Percentiles rank a stretch among this genome's conserved stretches.
phyloP scores from a whole-genome alignment of 306 rosid species.

The Cercis canadensis region DNA sequence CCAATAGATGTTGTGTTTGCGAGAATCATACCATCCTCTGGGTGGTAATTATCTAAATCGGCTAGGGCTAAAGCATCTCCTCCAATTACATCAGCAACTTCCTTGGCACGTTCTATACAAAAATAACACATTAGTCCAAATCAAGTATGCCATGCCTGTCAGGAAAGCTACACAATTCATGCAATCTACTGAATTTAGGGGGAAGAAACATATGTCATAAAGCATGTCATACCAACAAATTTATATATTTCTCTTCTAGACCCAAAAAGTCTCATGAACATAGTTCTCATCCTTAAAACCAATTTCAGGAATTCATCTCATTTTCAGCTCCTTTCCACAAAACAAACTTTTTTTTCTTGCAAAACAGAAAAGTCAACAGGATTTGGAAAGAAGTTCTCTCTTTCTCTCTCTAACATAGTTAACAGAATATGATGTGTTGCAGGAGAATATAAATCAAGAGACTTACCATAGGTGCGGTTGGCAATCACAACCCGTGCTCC shows the following conservation, averaged over 20 bases:
- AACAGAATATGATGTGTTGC: too few species aligned
- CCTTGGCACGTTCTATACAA: conserved; percentile 78
- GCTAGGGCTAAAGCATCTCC: conserved; percentile 81
- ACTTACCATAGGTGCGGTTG: conserved; percentile 86
- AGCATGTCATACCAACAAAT: not conserved
- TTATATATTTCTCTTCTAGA: not conserved
- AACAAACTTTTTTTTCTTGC: too few species aligned
- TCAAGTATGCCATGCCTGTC: conserved; percentile 17
- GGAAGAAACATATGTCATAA: conserved; percentile 2
- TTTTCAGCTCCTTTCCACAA: conserved; percentile 25
- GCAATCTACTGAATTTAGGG: conserved; percentile 14
- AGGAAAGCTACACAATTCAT: conserved; percentile 30
- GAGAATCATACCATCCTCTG: conserved; percentile 91
- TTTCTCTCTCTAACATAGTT: too few species aligned
- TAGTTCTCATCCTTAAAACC: conserved; percentile 17
- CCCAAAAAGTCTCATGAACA: conserved; percentile 7
- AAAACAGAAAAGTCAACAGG: too few species aligned
- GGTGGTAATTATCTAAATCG: conserved; percentile 73
- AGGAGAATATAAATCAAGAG: conserved; percentile 31
- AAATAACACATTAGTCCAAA: conserved; percentile 35
- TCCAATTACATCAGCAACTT: conserved; percentile 78
- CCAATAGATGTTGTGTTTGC: conserved; percentile 94
- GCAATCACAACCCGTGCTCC: conserved; percentile 94
- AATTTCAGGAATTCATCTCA: conserved; percentile 23
- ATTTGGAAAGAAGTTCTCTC: not conserved